A percentile compares a stretch with the other conserved stretches of the same genome.
phyloP scores from a whole-genome alignment of 169 alveolate genomes.

The Eimeria tenella region DNA sequence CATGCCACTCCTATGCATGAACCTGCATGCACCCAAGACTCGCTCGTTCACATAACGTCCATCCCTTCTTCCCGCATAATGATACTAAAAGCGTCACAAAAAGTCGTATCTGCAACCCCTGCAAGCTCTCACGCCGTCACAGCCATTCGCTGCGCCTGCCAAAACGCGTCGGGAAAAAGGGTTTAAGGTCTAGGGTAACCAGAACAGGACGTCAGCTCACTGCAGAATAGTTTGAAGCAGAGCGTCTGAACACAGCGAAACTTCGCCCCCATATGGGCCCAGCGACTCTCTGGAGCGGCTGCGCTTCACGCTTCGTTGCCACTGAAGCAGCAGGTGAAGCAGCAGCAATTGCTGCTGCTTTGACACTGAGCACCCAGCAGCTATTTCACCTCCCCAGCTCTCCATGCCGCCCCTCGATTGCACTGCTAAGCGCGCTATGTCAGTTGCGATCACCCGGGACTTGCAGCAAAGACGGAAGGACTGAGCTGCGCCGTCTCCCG shows the following conservation, averaged over 20 bases:
- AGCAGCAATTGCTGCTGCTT: conserved; percentile 67
- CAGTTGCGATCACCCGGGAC: background rate
- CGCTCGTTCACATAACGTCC: too few species aligned
- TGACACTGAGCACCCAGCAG: conserved; percentile 1
- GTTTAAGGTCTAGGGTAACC: too few species aligned
- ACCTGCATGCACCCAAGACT: conserved; percentile 8
- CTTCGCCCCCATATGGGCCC: too few species aligned
- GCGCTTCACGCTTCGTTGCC: conserved; percentile 53
- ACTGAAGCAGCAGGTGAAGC: conserved; percentile 66
- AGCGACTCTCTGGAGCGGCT: conserved; percentile 10
- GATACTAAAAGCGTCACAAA: too few species aligned
- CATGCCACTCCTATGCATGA: conserved; percentile 49
- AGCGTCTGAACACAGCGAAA: too few species aligned
- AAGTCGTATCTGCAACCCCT: background rate
- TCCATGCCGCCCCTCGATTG: conserved; percentile 48
- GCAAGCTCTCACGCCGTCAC: background rate
- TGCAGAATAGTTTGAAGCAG: too few species aligned
- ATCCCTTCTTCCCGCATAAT: too few species aligned
- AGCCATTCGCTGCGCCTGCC: background rate
- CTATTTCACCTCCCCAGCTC: conserved; percentile 50
- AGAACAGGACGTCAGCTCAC: too few species aligned
- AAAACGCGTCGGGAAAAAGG: background rate
- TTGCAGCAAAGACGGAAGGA: conserved; percentile 16
- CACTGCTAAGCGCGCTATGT: conserved; percentile 28
- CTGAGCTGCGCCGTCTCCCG: conserved; percentile 28